These are phyloP conservation scores for Helianthus tuberosus DNA, from an alignment of 129 eudicot species.

Conservation along the genomic window DNA sequence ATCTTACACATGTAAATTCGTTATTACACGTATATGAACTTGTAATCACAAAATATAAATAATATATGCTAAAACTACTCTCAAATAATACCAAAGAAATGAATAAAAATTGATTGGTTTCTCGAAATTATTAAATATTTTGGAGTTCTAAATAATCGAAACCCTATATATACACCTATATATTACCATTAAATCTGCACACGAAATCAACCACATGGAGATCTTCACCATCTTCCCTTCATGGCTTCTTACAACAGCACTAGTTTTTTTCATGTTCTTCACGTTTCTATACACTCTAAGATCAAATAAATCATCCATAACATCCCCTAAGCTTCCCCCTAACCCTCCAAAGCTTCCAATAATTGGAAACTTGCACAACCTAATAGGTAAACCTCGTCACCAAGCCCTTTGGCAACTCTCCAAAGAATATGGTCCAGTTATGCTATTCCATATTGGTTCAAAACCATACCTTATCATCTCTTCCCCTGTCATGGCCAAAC, in stretches of 20 bases:
- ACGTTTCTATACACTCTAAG: background rate
- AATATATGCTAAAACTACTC: too few relatives aligned
- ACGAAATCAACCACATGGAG: conserved; percentile 4
- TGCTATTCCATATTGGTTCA: conserved; percentile 20
- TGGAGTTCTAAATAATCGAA: too few relatives aligned
- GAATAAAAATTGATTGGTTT: too few relatives aligned
- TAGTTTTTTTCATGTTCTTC: background rate
- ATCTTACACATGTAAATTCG: too few relatives aligned
- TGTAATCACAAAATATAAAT: too few relatives aligned
- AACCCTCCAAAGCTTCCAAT: conserved; percentile 35
- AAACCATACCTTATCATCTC: conserved; percentile 18
- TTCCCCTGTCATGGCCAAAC: conserved; percentile 22
- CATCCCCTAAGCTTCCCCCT: conserved; percentile 30
- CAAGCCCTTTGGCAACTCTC: conserved; percentile 32
- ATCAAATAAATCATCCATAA: too few relatives aligned
- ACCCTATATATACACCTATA: too few relatives aligned
- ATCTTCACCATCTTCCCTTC: background rate
- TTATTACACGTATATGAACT: too few relatives aligned
- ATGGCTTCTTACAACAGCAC: conserved; percentile 11
- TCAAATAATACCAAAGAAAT: too few relatives aligned
- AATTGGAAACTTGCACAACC: conserved; percentile 31
- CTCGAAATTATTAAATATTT: too few relatives aligned
- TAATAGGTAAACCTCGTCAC: conserved; percentile 11
- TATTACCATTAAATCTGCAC: too few relatives aligned
- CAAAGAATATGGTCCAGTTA: conserved; percentile 22